Conservation (phyloP, 1,139 yeast genomes). For the Martiniozyma asiatica region DNA sequence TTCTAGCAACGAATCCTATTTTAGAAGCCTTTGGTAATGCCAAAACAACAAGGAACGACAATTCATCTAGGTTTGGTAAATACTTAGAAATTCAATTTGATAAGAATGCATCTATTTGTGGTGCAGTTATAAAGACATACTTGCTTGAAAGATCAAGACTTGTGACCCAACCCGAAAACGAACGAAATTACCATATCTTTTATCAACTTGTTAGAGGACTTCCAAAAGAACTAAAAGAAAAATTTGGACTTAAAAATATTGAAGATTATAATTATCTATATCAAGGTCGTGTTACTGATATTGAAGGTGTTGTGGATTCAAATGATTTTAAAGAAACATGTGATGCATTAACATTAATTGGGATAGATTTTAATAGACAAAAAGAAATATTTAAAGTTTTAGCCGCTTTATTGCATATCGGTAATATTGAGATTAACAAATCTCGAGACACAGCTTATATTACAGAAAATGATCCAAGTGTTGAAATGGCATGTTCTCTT, state of each 20-base stretch:
- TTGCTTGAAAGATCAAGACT: conserved; percentile 85
- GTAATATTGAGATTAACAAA: conserved; percentile 80
- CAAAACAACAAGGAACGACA: conserved; percentile 92
- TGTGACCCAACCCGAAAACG: conserved; percentile 83
- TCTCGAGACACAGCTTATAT: conserved; percentile 76
- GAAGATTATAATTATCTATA: conserved; percentile 70
- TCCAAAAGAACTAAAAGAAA: conserved; percentile 40
- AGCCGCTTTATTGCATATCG: conserved; percentile 91
- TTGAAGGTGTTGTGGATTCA: conserved; percentile 72
- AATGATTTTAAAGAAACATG: conserved; percentile 64
- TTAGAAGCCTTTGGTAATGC: conserved; percentile 99
- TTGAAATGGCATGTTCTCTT: conserved; percentile 71
- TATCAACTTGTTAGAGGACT: conserved; percentile 84
- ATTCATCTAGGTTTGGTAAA: conserved; percentile 94
- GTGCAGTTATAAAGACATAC: conserved; percentile 89
- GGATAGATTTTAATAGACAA: conserved; percentile 51
- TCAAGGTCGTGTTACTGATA: conserved; percentile 71
- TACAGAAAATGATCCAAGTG: conserved; percentile 72
- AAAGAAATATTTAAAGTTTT: conserved; percentile 60
- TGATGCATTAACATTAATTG: conserved; percentile 69
- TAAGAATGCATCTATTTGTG: conserved; percentile 64
- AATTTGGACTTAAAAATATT: conserved; percentile 51
- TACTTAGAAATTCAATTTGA: conserved; percentile 85
- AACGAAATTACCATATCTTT: conserved; percentile 90
- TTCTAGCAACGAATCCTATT: conserved; percentile 92